phyloP scores from a whole-genome alignment of 2,329 filamentous ascomycete species.

The Xylaria sp. region DNA sequence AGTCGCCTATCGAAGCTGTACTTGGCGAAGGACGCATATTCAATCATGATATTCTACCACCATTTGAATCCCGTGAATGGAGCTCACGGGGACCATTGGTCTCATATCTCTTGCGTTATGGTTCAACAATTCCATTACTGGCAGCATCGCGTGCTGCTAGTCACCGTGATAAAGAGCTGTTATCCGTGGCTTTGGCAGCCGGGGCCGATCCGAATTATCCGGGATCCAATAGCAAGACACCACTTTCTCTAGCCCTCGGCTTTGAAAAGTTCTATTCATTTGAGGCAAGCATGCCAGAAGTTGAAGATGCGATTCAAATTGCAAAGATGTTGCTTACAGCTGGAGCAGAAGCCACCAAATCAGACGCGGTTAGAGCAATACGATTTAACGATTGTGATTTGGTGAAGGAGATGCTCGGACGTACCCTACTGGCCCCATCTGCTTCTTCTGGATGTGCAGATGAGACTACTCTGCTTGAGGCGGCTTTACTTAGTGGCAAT shows the following conservation, averaged over 20 bases:
- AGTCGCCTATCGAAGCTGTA: neutral
- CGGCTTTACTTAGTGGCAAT: neutral
- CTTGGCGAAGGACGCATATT: neutral
- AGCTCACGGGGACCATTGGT: neutral
- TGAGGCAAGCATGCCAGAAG: no score
- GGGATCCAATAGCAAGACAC: neutral
- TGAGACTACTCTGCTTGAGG: neutral
- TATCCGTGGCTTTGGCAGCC: neutral
- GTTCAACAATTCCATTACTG: neutral
- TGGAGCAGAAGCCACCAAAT: neutral
- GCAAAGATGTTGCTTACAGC: neutral
- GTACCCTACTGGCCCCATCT: neutral
- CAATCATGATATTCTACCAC: neutral
- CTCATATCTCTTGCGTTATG: neutral
- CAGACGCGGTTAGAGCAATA: neutral
- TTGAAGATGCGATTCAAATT: neutral
- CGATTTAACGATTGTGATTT: neutral
- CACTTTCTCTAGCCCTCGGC: neutral
- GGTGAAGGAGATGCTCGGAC: constrained; percentile 1
- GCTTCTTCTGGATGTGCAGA: neutral
- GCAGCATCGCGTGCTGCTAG: neutral
- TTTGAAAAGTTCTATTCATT: no score
- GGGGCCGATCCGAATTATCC: neutral
- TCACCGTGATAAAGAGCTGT: neutral
- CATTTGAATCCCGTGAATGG: neutral